phyloP scores from a whole-genome alignment of 495 filamentous ascomycete species.

The Xylaria palmicola region DNA sequence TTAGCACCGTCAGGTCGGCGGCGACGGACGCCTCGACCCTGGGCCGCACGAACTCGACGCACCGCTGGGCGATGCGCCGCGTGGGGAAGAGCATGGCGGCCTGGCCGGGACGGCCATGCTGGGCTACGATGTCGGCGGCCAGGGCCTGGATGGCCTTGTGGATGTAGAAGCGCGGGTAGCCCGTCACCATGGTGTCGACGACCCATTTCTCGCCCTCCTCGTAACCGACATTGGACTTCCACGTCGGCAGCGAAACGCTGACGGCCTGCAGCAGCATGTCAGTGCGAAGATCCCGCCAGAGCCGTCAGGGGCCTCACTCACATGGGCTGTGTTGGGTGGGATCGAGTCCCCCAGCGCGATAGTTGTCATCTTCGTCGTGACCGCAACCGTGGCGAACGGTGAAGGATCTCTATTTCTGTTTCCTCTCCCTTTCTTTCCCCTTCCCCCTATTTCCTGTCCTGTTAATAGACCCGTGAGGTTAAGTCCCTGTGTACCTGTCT shows the following conservation, averaged over 20 bases:
- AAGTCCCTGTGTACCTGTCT: background rate
- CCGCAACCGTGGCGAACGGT: background rate
- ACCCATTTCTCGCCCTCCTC: conserved; percentile 92
- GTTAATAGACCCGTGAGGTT: too few species aligned
- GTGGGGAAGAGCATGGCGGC: conserved; percentile 82
- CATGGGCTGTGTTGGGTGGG: conserved; percentile 60
- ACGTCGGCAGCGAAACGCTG: conserved; percentile 93
- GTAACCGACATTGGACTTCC: conserved; percentile 85
- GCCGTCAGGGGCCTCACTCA: conserved; percentile 37
- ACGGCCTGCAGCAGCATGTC: conserved; percentile 63
- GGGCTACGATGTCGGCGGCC: conserved; percentile 62
- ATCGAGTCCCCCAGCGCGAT: conserved; percentile 57
- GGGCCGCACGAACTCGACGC: conserved; percentile 66
- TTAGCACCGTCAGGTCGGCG: conserved; percentile 59
- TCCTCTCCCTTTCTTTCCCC: too few species aligned
- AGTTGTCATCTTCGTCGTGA: conserved; percentile 31
- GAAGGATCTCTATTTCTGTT: too few species aligned
- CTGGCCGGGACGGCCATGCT: conserved; percentile 60
- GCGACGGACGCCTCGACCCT: conserved; percentile 45
- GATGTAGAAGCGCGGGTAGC: conserved; percentile 97
- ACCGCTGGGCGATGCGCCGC: conserved; percentile 61
- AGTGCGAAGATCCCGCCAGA: conserved; percentile 16
- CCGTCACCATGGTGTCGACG: conserved; percentile 77
- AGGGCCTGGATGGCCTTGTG: conserved; percentile 79
- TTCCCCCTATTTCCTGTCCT: too few species aligned